Evolutionary conservation across 164 flowering plant genomes (phyloP).

Genomic region (Umbilicus rupestris): DNA sequence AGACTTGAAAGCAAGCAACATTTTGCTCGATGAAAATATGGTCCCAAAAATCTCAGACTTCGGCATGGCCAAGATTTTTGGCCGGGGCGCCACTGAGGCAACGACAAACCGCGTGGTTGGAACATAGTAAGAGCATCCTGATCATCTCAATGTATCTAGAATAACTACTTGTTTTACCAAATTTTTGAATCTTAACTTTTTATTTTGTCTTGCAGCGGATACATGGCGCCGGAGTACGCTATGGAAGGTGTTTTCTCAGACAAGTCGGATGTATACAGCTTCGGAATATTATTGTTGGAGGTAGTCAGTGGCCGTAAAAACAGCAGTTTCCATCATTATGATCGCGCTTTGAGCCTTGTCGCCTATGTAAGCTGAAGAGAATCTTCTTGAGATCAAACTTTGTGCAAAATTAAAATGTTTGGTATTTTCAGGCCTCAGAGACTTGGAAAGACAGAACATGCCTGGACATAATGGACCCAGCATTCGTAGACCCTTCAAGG

Average conservation of each 20-base stretch:
- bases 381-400: neutral
- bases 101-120: constrained; percentile 26
- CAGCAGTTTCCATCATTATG: constrained; percentile 10
- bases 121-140: constrained; percentile 20
- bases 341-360: constrained; percentile 16
- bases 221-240: constrained; percentile 24
- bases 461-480: constrained; percentile 18
- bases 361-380: constrained; percentile 19
- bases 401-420: neutral
- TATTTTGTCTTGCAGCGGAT: constrained; percentile 15
- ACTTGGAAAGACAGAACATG: constrained; percentile 15
- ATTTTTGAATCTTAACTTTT: neutral
- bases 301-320: constrained; percentile 19
- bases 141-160: too few relatives aligned
- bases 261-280: constrained; percentile 22
- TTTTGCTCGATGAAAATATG: constrained; percentile 22
- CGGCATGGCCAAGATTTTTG: constrained; percentile 27
- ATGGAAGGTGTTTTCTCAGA: constrained; percentile 19
- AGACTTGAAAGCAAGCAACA: constrained; percentile 19
- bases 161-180: neutral
- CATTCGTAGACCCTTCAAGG: neutral
- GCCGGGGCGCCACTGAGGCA: constrained; percentile 15
- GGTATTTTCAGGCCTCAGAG: constrained; percentile 20
- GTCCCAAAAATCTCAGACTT: constrained; percentile 30
- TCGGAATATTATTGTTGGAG: constrained; percentile 24